Conservation (phyloP, 306 rosid genomes). For the Morella rubra region DNA sequence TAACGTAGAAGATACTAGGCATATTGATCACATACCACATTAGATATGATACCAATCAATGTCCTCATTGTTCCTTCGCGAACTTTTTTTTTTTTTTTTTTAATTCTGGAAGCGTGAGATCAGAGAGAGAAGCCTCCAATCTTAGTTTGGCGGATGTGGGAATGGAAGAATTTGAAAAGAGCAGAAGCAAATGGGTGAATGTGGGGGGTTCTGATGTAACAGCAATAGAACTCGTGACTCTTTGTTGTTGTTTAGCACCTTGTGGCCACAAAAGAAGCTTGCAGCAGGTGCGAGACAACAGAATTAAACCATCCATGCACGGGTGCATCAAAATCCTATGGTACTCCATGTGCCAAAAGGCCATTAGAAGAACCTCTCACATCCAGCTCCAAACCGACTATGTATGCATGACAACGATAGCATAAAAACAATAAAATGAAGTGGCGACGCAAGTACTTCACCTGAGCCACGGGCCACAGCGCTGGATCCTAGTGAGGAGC, state of each 20-base stretch:
- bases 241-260: constrained; percentile 57
- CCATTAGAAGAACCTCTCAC: neutral
- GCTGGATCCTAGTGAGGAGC: too few species aligned
- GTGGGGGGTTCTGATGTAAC: constrained; percentile 34
- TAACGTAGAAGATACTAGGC: too few species aligned
- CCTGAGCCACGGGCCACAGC: constrained; percentile 17
- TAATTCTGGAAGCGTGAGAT: neutral
- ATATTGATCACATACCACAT: neutral
- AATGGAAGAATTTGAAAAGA: constrained; percentile 3
- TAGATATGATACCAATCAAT: neutral
- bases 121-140: neutral
- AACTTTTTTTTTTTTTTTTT: constrained; percentile 5
- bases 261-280: constrained; percentile 45
- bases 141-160: constrained; percentile 12
- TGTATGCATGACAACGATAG: neutral
- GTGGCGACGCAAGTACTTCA: constrained; percentile 23
- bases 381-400: constrained; percentile 17
- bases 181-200: constrained; percentile 26
- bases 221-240: constrained; percentile 57
- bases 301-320: constrained; percentile 47
- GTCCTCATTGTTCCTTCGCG: constrained; percentile 1
- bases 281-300: constrained; percentile 41
- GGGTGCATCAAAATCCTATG: constrained; percentile 43
- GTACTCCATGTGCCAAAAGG: constrained; percentile 1
- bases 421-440: neutral